Evolutionary conservation across 1,284 basidiomycete genomes (phyloP).

Genomic region (Ustilago nuda): DNA sequence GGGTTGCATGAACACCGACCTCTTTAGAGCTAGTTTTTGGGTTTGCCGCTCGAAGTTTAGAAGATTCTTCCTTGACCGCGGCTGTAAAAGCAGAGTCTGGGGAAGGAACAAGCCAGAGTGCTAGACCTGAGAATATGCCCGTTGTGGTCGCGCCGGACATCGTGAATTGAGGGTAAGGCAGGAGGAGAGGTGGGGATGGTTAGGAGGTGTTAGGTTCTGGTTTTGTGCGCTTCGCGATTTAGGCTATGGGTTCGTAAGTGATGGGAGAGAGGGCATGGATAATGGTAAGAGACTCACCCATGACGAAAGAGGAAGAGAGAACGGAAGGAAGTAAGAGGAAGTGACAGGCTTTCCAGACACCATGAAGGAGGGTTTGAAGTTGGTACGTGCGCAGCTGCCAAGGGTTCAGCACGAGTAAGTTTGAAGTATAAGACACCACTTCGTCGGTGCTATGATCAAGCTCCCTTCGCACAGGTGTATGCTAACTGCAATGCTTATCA

Average conservation of each 20-base stretch:
- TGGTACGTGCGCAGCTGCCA: background rate
- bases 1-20: constrained; percentile 34
- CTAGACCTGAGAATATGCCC: constrained; percentile 32
- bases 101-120: constrained; percentile 34
- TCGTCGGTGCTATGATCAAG: no score
- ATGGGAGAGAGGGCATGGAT: background rate
- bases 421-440: no score
- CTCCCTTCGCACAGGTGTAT: no score
- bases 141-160: constrained; percentile 4
- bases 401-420: background rate
- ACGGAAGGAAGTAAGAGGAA: background rate
- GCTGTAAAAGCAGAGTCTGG: background rate
- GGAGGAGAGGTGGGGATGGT: background rate
- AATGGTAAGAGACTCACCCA: constrained; percentile 2
- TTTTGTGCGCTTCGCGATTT: background rate
- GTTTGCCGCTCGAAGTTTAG: constrained; percentile 1
- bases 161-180: background rate
- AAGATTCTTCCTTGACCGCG: constrained; percentile 2
- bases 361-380: background rate
- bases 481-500: no score
- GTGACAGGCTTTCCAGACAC: no score
- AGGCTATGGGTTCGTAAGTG: background rate
- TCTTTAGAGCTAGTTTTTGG: background rate
- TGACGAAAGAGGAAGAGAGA: background rate
- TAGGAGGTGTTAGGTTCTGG: background rate